A percentile compares a stretch with the other conserved stretches of the same genome.
These are phyloP conservation scores for Flaveria bidentis DNA, from an alignment of 129 eudicot genomes.

Conservation along the genomic window DNA sequence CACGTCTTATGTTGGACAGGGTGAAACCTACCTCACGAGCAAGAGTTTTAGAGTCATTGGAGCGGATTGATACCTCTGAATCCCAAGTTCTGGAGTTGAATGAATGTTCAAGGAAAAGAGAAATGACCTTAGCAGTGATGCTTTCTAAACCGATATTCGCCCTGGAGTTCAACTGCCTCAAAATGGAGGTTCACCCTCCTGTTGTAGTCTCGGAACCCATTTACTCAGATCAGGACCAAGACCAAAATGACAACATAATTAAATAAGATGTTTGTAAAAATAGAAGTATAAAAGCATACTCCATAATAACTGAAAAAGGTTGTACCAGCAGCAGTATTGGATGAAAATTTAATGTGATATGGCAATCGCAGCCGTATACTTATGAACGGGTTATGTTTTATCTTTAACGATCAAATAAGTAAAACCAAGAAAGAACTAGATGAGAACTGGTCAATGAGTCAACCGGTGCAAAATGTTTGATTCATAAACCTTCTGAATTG, in stretches of 20 bases:
- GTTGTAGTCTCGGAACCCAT: slow-evolving; percentile 29
- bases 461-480: too few species aligned
- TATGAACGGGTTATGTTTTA: too few species aligned
- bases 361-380: too few species aligned
- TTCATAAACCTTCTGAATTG: too few species aligned
- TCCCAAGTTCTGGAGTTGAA: neutral
- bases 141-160: slow-evolving; percentile 85
- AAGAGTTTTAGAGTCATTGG: slow-evolving; percentile 44
- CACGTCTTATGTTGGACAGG: slow-evolving; percentile 38
- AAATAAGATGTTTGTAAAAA: neutral
- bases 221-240: neutral
- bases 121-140: slow-evolving; percentile 61
- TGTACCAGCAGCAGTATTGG: too few species aligned
- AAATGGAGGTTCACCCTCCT: slow-evolving; percentile 82
- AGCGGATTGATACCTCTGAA: slow-evolving; percentile 26
- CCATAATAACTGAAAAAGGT: neutral
- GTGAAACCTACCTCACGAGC: slow-evolving; percentile 60
- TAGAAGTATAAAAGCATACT: neutral
- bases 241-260: slow-evolving; percentile 1
- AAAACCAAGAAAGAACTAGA: too few species aligned
- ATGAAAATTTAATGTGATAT: too few species aligned
- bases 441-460: too few species aligned
- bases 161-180: slow-evolving; percentile 63
- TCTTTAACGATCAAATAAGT: too few species aligned
- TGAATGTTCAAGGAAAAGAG: slow-evolving; percentile 40